Conservation (phyloP, 208 protist genomes). For the Angomonas ambiguus region DNA sequence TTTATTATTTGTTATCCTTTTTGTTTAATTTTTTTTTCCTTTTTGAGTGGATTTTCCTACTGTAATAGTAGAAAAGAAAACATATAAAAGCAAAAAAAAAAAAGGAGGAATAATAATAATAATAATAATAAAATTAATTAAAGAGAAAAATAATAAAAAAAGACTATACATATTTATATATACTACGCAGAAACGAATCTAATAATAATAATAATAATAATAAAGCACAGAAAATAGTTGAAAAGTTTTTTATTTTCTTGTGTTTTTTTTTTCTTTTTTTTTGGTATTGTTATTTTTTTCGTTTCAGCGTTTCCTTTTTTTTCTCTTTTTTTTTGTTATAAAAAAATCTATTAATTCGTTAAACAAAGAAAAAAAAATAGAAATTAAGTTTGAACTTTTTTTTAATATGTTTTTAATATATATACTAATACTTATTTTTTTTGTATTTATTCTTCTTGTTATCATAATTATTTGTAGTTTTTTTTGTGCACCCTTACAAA, state of each 20-base stretch:
- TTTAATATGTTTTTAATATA: conserved; percentile 15
- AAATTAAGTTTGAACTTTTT: conserved; percentile 9
- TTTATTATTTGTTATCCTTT: conserved; percentile 14
- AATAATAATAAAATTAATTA: too few species aligned
- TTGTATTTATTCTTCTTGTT: background rate
- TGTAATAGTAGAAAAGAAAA: too few species aligned
- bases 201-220: background rate
- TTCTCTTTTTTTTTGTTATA: conserved; percentile 18
- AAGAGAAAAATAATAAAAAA: background rate
- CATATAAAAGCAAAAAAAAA: background rate
- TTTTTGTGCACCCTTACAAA: background rate
- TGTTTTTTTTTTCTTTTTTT: conserved; percentile 14
- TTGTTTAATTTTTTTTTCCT: conserved; percentile 13
- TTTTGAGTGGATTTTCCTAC: too few species aligned
- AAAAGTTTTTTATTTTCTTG: conserved; percentile 6
- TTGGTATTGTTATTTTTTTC: conserved; percentile 5
- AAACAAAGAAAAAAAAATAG: conserved; percentile 8
- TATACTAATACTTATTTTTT: background rate
- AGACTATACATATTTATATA: background rate
- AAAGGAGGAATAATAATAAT: too few species aligned
- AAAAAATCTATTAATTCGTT: background rate
- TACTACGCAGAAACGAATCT: background rate
- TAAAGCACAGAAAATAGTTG: background rate
- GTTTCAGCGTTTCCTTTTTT: conserved; percentile 13
- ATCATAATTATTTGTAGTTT: background rate